Percentiles rank a stretch among this genome's conserved stretches.
Conservation (phyloP, 176 grass and related monocot genomes). For the Elaeis guineensis region DNA sequence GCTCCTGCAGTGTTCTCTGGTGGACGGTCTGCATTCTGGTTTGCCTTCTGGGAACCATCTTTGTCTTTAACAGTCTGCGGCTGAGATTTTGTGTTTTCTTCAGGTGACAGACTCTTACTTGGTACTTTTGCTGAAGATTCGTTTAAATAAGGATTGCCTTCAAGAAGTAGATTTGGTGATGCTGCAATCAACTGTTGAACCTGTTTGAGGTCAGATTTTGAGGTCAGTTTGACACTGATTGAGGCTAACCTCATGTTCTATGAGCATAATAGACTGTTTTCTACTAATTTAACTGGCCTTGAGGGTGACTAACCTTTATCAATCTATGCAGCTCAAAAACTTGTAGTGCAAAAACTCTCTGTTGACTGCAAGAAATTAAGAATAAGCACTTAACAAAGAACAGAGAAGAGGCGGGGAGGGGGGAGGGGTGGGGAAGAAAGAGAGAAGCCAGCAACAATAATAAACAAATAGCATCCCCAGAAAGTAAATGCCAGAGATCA, state of each 20-base stretch:
- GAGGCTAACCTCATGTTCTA: too few relatives aligned
- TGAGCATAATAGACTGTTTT: not conserved
- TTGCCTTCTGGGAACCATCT: conserved; percentile 21
- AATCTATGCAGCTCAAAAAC: conserved; percentile 94
- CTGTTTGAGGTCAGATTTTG: conserved; percentile 36
- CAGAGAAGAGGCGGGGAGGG: too few relatives aligned
- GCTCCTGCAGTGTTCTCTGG: conserved; percentile 32
- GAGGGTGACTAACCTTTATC: conserved; percentile 66
- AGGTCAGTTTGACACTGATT: conserved; percentile 2
- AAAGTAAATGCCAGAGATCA: too few relatives aligned
- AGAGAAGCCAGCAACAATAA: too few relatives aligned
- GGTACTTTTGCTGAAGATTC: conserved; percentile 7
- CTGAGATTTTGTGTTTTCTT: conserved; percentile 31
- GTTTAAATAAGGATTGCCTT: conserved; percentile 53
- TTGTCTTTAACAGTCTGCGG: conserved; percentile 25
- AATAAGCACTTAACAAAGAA: not conserved
- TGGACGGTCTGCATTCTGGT: conserved; percentile 32
- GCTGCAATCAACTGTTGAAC: conserved; percentile 77
- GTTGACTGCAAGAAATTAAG: conserved; percentile 65
- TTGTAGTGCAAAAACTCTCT: conserved; percentile 92
- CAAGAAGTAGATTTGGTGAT: conserved; percentile 78
- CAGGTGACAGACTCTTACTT: conserved; percentile 35
- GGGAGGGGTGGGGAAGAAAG: too few relatives aligned
- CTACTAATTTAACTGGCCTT: not conserved
- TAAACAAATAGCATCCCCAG: too few relatives aligned